Base-by-base conservation (phyloP, 2,329 filamentous ascomycete genomes). In the Hypoxylon sp. region DNA sequence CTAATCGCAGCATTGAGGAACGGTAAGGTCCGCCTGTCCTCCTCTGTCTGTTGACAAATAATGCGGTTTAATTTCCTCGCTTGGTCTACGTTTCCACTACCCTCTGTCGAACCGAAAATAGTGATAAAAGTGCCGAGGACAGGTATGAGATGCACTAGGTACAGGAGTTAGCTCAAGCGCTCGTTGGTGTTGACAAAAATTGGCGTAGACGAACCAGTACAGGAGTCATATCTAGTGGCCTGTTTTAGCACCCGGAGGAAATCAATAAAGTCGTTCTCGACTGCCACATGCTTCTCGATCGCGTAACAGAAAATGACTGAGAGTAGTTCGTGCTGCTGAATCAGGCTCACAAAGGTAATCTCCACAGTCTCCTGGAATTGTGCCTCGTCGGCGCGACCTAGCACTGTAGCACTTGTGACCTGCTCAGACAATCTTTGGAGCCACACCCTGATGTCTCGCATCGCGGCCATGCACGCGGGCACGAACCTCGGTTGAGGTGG, bases 241-340 rank as follows among this genome's bases (percentile, higher is more conserved):
- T 86, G 89, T 72, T 90, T 91, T 60, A 97, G 81, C 2, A 86
- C 84, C 41, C 85, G 84, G 45, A 98, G 80, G 43, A 98, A 87
- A 5, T 87, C 82, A 46, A 89, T 85, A 73, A 97, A 94, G 76
- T 98, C 93, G 36, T 89, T 84, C 4, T 88, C 81, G 48, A 86
- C 87, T 2, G 90, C 90, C 73, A 92, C 90, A 59, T 90, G 88
- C 70, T 89, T 91, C 74, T 94, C 93, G 67, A 97, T 87, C 60
- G 96, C 87, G 67, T 92, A 90, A 67, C 89, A 90, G 56, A 97
- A 82, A 58, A 97, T 91, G n/a, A 93, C 87, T 11, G 91, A 90
- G 14, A 99, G 83, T 14, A 92, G 89, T 77, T 99, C 95, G 77
- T 99, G 97, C 79, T 99, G 95, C 75, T 93, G 90, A 21, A 91